phyloP scores from a whole-genome alignment of 192 early-diverging fungal genomes.

The Pilobolus umbonatus region DNA sequence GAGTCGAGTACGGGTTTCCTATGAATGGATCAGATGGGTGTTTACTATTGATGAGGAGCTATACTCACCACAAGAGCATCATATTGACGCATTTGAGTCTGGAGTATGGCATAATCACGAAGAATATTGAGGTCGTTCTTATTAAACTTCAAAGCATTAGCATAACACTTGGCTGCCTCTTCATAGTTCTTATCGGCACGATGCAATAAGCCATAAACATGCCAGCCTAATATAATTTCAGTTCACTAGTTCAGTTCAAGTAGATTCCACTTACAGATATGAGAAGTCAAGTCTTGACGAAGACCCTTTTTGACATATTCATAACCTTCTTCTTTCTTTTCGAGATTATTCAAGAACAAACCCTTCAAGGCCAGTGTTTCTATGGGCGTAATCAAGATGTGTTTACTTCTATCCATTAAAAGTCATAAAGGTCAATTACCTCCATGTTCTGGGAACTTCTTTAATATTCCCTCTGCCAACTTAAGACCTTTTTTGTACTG shows the following conservation, averaged over 20 bases:
- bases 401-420: slow-evolving; percentile 1
- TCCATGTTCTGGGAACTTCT: slow-evolving; percentile 91
- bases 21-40: not conserved
- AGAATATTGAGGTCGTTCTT: slow-evolving; percentile 91
- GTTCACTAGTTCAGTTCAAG: not conserved
- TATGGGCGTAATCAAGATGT: slow-evolving; percentile 14
- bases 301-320: slow-evolving; percentile 83
- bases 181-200: slow-evolving; percentile 90
- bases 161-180: slow-evolving; percentile 90
- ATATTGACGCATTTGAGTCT: slow-evolving; percentile 84
- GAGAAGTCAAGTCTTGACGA: slow-evolving; percentile 71
- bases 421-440: slow-evolving; percentile 38
- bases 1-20: slow-evolving; percentile 68
- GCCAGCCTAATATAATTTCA: slow-evolving; percentile 70
- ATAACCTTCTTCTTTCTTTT: slow-evolving; percentile 89
- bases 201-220: slow-evolving; percentile 91
- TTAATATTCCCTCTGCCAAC: slow-evolving; percentile 84
- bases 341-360: slow-evolving; percentile 84
- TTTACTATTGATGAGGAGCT: not conserved
- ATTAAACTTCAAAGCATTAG: slow-evolving; percentile 68
- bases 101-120: slow-evolving; percentile 81
- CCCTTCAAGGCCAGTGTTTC: slow-evolving; percentile 96
- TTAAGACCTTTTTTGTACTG: slow-evolving; percentile 97
- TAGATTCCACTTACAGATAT: slow-evolving; percentile 66
- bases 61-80: slow-evolving; percentile 64